phyloP scores from a whole-genome alignment of 805 yeast species.

The Kluyveromyces starmeri region DNA sequence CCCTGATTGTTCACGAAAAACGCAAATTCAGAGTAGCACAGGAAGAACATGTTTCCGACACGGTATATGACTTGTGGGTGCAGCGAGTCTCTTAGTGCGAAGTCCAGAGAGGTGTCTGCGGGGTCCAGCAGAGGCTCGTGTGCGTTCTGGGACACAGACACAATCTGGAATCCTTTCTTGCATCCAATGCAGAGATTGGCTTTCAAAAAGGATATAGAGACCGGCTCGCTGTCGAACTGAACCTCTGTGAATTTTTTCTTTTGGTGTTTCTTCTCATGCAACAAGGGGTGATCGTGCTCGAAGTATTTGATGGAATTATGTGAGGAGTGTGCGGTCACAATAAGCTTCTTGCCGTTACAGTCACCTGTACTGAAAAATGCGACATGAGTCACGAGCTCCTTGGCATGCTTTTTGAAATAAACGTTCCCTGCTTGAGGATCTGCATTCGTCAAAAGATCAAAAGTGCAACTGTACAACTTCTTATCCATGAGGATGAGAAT shows the following conservation, averaged over 20 bases:
- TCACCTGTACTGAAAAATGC: constrained; percentile 88
- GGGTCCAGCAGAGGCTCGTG: constrained; percentile 90
- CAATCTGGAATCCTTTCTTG: constrained; percentile 92
- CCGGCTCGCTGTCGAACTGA: constrained; percentile 78
- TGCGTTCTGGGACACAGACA: constrained; percentile 71
- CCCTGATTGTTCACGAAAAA: constrained; percentile 92
- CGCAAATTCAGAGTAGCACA: constrained; percentile 87
- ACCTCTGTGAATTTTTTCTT: constrained; percentile 67
- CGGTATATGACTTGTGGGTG: constrained; percentile 90
- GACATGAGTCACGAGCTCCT: constrained; percentile 79
- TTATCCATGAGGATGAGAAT: constrained; percentile 76
- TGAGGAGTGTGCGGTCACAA: constrained; percentile 81
- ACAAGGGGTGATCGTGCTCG: constrained; percentile 76
- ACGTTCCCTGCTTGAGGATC: constrained; percentile 29
- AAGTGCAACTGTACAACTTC: constrained; percentile 64
- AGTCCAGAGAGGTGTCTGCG: constrained; percentile 96
- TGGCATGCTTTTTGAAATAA: constrained; percentile 50
- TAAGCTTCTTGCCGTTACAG: constrained; percentile 78
- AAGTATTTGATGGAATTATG: constrained; percentile 75
- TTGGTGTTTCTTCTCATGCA: constrained; percentile 50
- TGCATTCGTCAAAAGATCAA: constrained; percentile 45
- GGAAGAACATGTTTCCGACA: constrained; percentile 76
- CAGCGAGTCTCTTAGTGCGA: constrained; percentile 61
- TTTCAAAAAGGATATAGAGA: constrained; percentile 82
- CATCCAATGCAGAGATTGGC: constrained; percentile 91